Evolutionary conservation across 2,329 filamentous ascomycete species (phyloP).

Genomic region (Colletotrichum sp.): DNA sequence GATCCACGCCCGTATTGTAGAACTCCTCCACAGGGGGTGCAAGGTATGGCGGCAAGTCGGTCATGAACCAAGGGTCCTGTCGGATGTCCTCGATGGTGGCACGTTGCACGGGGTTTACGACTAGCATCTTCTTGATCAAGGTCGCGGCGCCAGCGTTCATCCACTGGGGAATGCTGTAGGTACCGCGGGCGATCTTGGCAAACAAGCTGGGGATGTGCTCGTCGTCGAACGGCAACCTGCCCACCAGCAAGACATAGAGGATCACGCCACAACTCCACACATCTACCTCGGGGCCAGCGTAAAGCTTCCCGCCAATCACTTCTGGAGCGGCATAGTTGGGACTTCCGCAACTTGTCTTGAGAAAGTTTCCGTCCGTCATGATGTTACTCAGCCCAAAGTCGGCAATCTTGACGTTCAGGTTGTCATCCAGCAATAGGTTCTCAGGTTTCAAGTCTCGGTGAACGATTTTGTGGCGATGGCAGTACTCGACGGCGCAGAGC

Average conservation of each 20-base stretch:
- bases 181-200: slow-evolving; percentile 95
- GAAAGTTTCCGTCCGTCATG: slow-evolving; percentile 99
- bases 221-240: slow-evolving; percentile 92
- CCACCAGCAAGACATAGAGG: slow-evolving; percentile 81
- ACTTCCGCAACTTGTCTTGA: slow-evolving; percentile 97
- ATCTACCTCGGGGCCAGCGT: slow-evolving; percentile 96
- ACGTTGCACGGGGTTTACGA: slow-evolving; percentile 92
- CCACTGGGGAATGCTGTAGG: slow-evolving; percentile 91
- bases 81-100: slow-evolving; percentile 95
- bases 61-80: slow-evolving; percentile 91
- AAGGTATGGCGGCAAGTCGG: slow-evolving; percentile 85
- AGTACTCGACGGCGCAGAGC: slow-evolving; percentile 98
- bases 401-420: slow-evolving; percentile 98
- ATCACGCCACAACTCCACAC: slow-evolving; percentile 98
- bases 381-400: slow-evolving; percentile 99
- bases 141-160: slow-evolving; percentile 83
- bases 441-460: slow-evolving; percentile 97
- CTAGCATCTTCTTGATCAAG: slow-evolving; percentile 91
- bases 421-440: slow-evolving; percentile 92
- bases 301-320: slow-evolving; percentile 96
- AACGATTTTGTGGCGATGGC: slow-evolving; percentile 97
- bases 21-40: slow-evolving; percentile 90
- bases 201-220: slow-evolving; percentile 98
- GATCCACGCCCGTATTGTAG: slow-evolving; percentile 90
- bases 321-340: slow-evolving; percentile 98